Conservation (phyloP, 1,284 basidiomycete species). For the Cryptococcus sp. region DNA sequence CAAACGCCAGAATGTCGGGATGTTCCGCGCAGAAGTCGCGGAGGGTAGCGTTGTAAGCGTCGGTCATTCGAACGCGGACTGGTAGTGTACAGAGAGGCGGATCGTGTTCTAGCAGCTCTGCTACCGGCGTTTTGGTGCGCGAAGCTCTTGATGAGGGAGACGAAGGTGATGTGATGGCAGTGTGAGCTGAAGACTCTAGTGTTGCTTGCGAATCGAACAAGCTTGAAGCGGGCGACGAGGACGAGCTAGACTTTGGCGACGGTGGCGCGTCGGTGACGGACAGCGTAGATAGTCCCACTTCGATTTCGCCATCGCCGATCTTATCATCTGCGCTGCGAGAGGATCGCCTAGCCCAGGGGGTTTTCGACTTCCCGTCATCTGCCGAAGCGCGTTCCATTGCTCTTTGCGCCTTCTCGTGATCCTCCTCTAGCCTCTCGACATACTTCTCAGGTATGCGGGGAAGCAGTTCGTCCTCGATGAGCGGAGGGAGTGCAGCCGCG, state of each 20-base stretch:
- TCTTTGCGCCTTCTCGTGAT: conserved; percentile 28
- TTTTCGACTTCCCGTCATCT: conserved; percentile 18
- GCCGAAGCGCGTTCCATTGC: conserved; percentile 10
- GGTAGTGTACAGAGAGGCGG: conserved; percentile 45
- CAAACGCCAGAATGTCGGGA: conserved; percentile 35
- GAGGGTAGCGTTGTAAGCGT: conserved; percentile 36
- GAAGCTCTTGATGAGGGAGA: conserved; percentile 1
- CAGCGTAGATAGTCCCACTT: conserved; percentile 28
- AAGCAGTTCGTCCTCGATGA: conserved; percentile 43
- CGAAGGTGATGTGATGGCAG: conserved; percentile 1
- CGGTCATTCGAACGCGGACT: conserved; percentile 41
- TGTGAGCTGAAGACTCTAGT: conserved; percentile 1
- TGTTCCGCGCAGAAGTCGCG: conserved; percentile 33
- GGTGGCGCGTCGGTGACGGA: conserved; percentile 15
- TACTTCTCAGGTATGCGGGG: conserved; percentile 49
- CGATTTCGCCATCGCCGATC: conserved; percentile 9
- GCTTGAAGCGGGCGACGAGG: background rate
- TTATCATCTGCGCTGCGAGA: background rate
- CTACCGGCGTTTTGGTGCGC: conserved; percentile 30
- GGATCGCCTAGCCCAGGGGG: conserved; percentile 22
- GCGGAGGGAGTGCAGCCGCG: conserved; percentile 43
- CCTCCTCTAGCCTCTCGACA: conserved; percentile 38
- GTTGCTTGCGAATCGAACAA: background rate
- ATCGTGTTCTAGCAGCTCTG: conserved; percentile 31
- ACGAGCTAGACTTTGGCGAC: conserved; percentile 5